phyloP scores from a whole-genome alignment of 139 green algal species.

The Edaphochlamys debaryana region DNA sequence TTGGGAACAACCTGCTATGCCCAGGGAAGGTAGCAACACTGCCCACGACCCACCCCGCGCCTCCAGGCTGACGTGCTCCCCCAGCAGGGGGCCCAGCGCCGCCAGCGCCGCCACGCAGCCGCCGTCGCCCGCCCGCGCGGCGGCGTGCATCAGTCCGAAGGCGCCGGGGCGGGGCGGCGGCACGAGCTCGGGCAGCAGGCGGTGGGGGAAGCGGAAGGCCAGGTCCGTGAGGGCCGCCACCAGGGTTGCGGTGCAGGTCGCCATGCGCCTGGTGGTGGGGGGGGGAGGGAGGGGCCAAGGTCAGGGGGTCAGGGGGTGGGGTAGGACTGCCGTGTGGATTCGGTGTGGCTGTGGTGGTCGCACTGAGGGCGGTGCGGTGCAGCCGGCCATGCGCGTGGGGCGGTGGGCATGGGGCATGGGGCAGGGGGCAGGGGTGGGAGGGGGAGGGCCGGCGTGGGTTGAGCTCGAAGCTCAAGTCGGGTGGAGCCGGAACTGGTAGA shows the following conservation, averaged over 20 bases:
- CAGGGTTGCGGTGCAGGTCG: not conserved
- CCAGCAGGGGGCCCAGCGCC: conserved; percentile 1
- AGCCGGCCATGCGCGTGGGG: no score
- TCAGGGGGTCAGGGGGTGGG: not conserved
- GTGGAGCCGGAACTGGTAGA: no score
- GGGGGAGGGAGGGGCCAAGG: no score
- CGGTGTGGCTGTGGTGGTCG: no score
- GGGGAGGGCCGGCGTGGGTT: not conserved
- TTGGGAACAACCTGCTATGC: not conserved
- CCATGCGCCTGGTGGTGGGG: not conserved
- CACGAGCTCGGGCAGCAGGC: not conserved
- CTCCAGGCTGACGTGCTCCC: not conserved
- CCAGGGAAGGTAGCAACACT: not conserved
- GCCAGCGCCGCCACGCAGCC: not conserved
- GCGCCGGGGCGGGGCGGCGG: not conserved
- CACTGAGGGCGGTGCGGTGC: no score
- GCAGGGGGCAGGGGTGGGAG: not conserved
- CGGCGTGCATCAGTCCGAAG: conserved; percentile 11
- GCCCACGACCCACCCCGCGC: not conserved
- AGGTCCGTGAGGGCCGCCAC: conserved; percentile 1
- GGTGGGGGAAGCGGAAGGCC: conserved; percentile 21
- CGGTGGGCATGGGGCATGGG: not conserved
- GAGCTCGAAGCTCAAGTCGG: no score
- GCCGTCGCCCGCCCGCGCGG: not conserved
- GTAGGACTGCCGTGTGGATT: not conserved